These are phyloP conservation scores for Primulina eburnea DNA, from an alignment of 257 asterid genomes.

Conservation along the genomic window DNA sequence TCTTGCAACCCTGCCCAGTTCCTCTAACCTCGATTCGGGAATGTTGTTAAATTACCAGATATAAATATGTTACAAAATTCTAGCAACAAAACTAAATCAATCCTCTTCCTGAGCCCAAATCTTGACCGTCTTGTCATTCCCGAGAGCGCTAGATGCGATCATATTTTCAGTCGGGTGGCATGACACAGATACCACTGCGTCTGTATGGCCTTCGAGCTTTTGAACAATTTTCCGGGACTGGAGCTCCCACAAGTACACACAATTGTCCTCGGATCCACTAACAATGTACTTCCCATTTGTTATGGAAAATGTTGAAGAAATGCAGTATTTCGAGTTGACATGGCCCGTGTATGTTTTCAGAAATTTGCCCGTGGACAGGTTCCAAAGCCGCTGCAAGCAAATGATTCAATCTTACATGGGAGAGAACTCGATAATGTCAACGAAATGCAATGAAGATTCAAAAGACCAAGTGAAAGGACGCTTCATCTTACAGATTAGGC, in stretches of 20 bases:
- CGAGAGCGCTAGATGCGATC: conserved; percentile 88
- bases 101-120: conserved; percentile 73
- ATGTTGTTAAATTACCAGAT: not conserved
- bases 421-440: not conserved
- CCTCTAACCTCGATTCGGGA: not conserved
- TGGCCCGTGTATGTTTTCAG: conserved; percentile 89
- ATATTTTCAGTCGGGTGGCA: conserved; percentile 78
- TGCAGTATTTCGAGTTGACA: conserved; percentile 72
- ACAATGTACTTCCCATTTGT: conserved; percentile 90
- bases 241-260: conserved; percentile 84
- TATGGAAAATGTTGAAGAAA: conserved; percentile 73
- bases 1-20: not conserved
- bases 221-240: conserved; percentile 85
- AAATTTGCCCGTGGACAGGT: conserved; percentile 71
- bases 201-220: conserved; percentile 93
- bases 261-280: conserved; percentile 90
- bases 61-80: not conserved
- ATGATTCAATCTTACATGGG: conserved; percentile 11
- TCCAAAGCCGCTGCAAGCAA: conserved; percentile 87
- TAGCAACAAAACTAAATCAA: conserved; percentile 25
- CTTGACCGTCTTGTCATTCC: conserved; percentile 71
- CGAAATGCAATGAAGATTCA: not conserved
- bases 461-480: not conserved
- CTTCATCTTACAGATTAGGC: too few relatives aligned
- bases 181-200: conserved; percentile 67